A percentile compares a stretch with the other conserved stretches of the same genome.
Conservation (phyloP, 208 protist species). For the Trypanosoma vivax region DNA sequence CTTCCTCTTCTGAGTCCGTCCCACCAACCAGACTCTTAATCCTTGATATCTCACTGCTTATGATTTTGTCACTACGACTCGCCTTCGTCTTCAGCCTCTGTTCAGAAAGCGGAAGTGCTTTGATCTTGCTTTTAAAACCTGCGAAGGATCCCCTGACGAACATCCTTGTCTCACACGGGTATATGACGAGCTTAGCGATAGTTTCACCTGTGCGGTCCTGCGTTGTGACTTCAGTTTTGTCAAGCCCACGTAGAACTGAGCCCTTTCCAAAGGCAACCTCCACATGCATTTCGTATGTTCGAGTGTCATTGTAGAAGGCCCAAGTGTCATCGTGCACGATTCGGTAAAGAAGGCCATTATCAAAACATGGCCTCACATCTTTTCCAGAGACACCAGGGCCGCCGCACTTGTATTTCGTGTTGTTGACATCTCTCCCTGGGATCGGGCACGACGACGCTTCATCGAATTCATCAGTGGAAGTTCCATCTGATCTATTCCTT, state of each 20-base stretch:
- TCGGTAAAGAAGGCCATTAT: constrained; percentile 31
- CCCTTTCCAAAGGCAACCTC: constrained; percentile 12
- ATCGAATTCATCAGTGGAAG: constrained; percentile 19
- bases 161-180: constrained; percentile 22
- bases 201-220: constrained; percentile 3
- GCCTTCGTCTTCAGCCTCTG: constrained; percentile 17
- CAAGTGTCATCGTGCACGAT: constrained; percentile 33
- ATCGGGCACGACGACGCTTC: constrained; percentile 10
- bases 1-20: constrained; percentile 8
- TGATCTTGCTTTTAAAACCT: constrained; percentile 24
- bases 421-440: neutral
- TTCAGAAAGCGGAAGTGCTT: constrained; percentile 50
- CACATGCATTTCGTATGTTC: constrained; percentile 22
- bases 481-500: constrained; percentile 2
- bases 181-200: constrained; percentile 12
- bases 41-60: constrained; percentile 9
- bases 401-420: constrained; percentile 11
- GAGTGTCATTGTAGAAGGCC: constrained; percentile 35
- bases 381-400: constrained; percentile 8
- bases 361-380: constrained; percentile 20
- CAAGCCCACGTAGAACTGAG: constrained; percentile 10
- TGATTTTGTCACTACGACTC: neutral
- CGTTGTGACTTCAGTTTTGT: constrained; percentile 10
- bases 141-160: constrained; percentile 15
- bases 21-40: constrained; percentile 2